Base-by-base conservation (phyloP, 495 filamentous ascomycete genomes). In the Penicillium pulvis region DNA sequence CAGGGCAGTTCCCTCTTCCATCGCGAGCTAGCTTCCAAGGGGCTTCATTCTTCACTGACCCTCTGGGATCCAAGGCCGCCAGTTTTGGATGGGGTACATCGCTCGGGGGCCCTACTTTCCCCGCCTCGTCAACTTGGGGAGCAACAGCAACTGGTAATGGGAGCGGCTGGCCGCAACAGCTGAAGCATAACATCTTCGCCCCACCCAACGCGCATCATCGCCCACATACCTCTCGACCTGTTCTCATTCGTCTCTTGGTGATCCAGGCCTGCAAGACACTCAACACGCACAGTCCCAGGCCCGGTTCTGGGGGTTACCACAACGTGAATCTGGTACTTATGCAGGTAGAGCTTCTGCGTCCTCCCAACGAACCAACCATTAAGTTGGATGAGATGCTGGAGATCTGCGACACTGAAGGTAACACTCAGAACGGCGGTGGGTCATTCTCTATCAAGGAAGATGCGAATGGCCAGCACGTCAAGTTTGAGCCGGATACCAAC, bases 381-480 rank as follows among this genome's bases (percentile, higher is more conserved):
- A 76, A 76, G 3, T 76, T 89, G 51, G 76, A 84, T 30, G 92
- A 96, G 60, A 79, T 98, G 71, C 79, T 92, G n/a, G 88, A 91
- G 48, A 90, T 96, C 55, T 93, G 90, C 71, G 93, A 97, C 59
- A 95, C 93, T 2, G 88, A 94, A 68, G 94, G 94, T 56, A 95
- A 90, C 64, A 67, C 77, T 0, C 83, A 88, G 49, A 98, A 98
- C 61, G 94, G 94, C 52, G 94, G 94, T 52, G 94, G 94, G 19
- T 87, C 80, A 43, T 96, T 98, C 69, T 82, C 80, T 24, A 78
- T 88, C 55, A 78, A 78, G 49, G 80, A 81, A 42, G 79, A 84
- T 43, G 80, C 71, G 9, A 74, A 75, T 28, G 71, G 69, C 48
- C 75, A 73, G 33, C 75, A 82, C 42, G 87, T 96, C 61, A 85